Conservation (phyloP, 2,329 filamentous ascomycete genomes). For the Nakataea oryzae region DNA sequence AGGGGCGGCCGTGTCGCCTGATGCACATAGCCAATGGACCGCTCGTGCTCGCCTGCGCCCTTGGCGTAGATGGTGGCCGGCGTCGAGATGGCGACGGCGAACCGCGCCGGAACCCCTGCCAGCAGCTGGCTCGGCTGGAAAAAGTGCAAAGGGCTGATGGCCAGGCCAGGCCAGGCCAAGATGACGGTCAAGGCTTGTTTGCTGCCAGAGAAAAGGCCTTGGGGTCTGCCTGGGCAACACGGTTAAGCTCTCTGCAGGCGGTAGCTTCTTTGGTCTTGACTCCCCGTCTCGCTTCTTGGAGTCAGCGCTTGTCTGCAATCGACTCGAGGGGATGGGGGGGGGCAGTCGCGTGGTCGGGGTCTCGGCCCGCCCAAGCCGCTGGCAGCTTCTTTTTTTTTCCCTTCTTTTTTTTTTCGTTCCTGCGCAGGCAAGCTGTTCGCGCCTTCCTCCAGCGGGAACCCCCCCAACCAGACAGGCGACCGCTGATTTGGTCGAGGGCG, state of each 20-base stretch:
- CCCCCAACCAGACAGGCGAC: too few species aligned
- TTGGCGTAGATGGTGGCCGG: too few species aligned
- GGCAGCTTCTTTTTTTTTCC: neutral
- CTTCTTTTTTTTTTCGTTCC: neutral
- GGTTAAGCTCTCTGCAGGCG: neutral
- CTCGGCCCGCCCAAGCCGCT: too few species aligned
- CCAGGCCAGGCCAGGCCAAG: too few species aligned
- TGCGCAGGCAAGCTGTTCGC: neutral
- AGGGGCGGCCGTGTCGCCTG: slow-evolving; percentile 14
- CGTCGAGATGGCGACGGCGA: too few species aligned
- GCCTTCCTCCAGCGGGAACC: too few species aligned
- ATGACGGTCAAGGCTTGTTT: neutral
- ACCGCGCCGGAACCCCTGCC: neutral
- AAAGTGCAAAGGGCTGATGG: too few species aligned
- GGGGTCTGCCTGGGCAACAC: neutral
- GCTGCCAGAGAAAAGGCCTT: neutral
- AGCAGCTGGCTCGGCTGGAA: neutral
- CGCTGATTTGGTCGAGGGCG: too few species aligned
- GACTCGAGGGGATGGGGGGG: too few species aligned
- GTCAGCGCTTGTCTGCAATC: too few species aligned
- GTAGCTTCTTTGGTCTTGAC: neutral
- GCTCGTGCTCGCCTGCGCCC: too few species aligned
- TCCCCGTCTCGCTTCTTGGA: neutral
- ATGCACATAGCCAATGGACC: too few species aligned
- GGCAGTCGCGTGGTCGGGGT: neutral